Evolutionary conservation across 257 asterid species (phyloP).

Genomic region (Solanum peruvianum): DNA sequence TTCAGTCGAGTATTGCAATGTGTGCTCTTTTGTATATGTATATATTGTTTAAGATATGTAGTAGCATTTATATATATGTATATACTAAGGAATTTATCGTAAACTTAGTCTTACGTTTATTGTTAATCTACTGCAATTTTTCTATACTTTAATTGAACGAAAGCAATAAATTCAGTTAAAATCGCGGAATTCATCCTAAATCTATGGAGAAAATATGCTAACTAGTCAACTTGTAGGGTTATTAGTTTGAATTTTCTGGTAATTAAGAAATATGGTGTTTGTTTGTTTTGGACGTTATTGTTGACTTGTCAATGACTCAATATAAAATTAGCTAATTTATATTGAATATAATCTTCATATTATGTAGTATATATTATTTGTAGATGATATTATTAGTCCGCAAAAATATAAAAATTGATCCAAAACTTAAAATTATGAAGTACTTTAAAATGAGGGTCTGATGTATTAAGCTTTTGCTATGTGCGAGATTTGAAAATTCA

Average conservation of each 20-base stretch:
- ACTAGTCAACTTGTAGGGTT: neutral
- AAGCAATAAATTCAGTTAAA: neutral
- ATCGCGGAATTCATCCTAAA: neutral
- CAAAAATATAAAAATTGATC: neutral
- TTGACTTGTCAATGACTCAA: neutral
- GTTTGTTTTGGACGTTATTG: neutral
- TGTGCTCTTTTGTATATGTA: neutral
- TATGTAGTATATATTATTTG: neutral
- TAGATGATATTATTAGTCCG: neutral
- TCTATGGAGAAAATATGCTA: neutral
- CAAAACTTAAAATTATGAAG: neutral
- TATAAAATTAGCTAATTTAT: neutral
- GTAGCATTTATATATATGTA: too few species aligned
- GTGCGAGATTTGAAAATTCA: too few species aligned
- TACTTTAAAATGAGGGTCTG: neutral
- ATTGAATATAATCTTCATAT: neutral
- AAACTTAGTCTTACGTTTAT: neutral
- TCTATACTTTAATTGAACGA: neutral
- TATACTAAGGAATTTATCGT: neutral
- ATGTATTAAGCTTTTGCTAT: too few species aligned
- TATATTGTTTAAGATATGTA: neutral
- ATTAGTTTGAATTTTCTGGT: neutral
- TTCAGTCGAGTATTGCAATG: neutral
- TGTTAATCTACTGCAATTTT: neutral
- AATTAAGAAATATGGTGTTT: neutral